A percentile compares a stretch with the other conserved stretches of the same genome.
Conservation (phyloP, 1,284 basidiomycete genomes). For the Coniophora puteana region DNA sequence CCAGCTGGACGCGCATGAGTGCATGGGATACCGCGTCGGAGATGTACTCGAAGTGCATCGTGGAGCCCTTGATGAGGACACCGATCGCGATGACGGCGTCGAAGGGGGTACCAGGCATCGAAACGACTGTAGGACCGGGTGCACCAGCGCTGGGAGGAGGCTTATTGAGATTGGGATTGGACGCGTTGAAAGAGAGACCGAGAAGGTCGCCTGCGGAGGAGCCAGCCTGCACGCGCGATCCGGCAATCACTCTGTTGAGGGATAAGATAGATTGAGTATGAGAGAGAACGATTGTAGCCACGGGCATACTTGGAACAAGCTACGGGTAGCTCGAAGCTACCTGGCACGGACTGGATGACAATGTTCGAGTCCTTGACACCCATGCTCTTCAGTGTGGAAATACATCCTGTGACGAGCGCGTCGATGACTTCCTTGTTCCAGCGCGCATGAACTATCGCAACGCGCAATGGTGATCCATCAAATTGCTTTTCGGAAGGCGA, state of each 20-base stretch:
- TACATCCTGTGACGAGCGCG: slow-evolving; percentile 74
- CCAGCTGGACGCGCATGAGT: slow-evolving; percentile 91
- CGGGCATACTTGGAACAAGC: slow-evolving; percentile 71
- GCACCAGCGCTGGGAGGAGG: slow-evolving; percentile 43
- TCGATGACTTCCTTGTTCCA: slow-evolving; percentile 91
- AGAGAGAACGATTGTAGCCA: slow-evolving; percentile 3
- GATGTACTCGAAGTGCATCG: slow-evolving; percentile 99
- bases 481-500: slow-evolving; percentile 54
- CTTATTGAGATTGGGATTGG: slow-evolving; percentile 31
- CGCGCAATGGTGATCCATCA: slow-evolving; percentile 77
- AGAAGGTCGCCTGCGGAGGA: slow-evolving; percentile 77
- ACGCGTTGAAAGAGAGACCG: slow-evolving; percentile 49
- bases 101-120: slow-evolving; percentile 66
- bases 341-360: slow-evolving; percentile 88
- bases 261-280: not conserved
- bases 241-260: slow-evolving; percentile 69
- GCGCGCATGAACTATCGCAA: slow-evolving; percentile 90
- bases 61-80: slow-evolving; percentile 94
- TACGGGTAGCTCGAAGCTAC: slow-evolving; percentile 91
- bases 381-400: slow-evolving; percentile 73
- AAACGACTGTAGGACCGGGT: slow-evolving; percentile 20
- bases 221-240: slow-evolving; percentile 75
- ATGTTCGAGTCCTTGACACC: slow-evolving; percentile 93
- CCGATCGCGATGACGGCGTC: slow-evolving; percentile 97
- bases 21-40: slow-evolving; percentile 89